Percentiles rank a stretch among this genome's conserved stretches.
phyloP scores from a whole-genome alignment of 2,329 filamentous ascomycete species.

The Pseudogymnoascus sp. region DNA sequence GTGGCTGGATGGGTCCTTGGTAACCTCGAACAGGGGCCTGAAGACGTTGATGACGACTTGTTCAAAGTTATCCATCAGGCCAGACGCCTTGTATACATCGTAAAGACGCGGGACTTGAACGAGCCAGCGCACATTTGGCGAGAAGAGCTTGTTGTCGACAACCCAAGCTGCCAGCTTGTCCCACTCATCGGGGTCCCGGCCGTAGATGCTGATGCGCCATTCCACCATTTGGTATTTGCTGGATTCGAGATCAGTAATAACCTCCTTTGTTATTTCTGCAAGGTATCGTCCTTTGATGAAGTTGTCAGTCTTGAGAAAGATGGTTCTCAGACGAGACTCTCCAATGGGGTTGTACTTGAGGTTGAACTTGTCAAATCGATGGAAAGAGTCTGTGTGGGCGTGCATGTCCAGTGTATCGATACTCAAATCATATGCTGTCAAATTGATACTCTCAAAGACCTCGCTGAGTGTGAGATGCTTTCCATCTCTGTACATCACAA shows the following conservation, averaged over 20 bases:
- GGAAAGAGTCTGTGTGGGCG: conserved; percentile 95
- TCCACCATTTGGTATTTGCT: conserved; percentile 99
- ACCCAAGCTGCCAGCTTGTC: conserved; percentile 97
- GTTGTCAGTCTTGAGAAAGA: conserved; percentile 98
- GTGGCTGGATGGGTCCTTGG: conserved; percentile 75
- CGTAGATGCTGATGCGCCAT: conserved; percentile 97
- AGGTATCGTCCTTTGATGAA: conserved; percentile 93
- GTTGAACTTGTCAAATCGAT: conserved; percentile 99
- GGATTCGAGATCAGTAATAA: conserved; percentile 92
- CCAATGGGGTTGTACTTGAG: conserved; percentile 97
- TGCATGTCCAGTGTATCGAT: conserved; percentile 99
- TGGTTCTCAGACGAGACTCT: conserved; percentile 91
- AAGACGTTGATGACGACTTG: conserved; percentile 88
- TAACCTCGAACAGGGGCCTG: conserved; percentile 89
- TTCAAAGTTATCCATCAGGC: conserved; percentile 82
- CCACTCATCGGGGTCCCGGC: conserved; percentile 88
- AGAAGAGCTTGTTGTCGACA: conserved; percentile 95
- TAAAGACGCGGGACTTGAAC: conserved; percentile 92
- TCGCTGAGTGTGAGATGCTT: conserved; percentile 85
- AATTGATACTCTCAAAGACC: conserved; percentile 94
- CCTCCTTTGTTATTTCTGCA: conserved; percentile 95
- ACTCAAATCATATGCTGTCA: conserved; percentile 94
- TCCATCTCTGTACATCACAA: conserved; percentile 85
- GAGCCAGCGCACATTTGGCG: conserved; percentile 94
- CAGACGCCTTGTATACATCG: conserved; percentile 88